phyloP scores from a whole-genome alignment of 306 rosid genomes.

The Medicago arabica region DNA sequence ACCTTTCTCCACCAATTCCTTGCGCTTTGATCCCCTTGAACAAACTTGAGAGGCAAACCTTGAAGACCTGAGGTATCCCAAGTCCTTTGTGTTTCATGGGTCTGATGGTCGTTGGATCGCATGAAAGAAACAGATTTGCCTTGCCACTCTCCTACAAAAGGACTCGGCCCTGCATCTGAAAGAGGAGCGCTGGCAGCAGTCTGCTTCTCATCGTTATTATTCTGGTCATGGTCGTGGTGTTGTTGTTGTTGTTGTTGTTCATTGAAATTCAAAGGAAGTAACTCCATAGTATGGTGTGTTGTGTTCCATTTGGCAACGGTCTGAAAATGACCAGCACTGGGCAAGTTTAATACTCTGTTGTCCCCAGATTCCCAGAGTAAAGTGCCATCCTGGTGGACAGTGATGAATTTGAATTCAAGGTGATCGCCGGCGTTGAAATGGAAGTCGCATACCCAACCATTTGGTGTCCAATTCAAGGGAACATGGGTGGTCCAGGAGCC shows the following conservation, averaged over 20 bases:
- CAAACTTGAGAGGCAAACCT: slow-evolving; percentile 77
- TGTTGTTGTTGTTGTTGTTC: slow-evolving; percentile 28
- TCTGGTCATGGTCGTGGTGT: neutral
- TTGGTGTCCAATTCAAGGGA: slow-evolving; percentile 71
- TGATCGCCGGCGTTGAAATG: slow-evolving; percentile 49
- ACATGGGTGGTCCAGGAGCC: slow-evolving; percentile 80
- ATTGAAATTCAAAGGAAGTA: slow-evolving; percentile 45
- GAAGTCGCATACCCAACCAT: slow-evolving; percentile 83
- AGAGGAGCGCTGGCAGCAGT: slow-evolving; percentile 36
- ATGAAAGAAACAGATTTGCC: slow-evolving; percentile 75
- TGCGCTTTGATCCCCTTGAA: slow-evolving; percentile 79
- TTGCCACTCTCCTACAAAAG: slow-evolving; percentile 96
- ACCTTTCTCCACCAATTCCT: slow-evolving; percentile 99
- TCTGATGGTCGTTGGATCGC: slow-evolving; percentile 69
- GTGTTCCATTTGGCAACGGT: slow-evolving; percentile 71
- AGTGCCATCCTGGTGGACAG: slow-evolving; percentile 46
- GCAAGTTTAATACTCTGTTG: slow-evolving; percentile 71
- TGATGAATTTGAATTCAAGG: slow-evolving; percentile 73
- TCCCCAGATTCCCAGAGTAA: slow-evolving; percentile 77
- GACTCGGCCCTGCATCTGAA: slow-evolving; percentile 58
- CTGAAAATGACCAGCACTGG: slow-evolving; percentile 57
- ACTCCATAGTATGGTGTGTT: slow-evolving; percentile 54
- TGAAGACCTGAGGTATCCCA: slow-evolving; percentile 82
- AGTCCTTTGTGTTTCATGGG: slow-evolving; percentile 56
- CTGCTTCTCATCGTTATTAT: too few relatives aligned